Percentiles rank a stretch among this genome's conserved stretches.
phyloP scores from a whole-genome alignment of 2,329 filamentous ascomycete species.

The Aspergillus texensis region DNA sequence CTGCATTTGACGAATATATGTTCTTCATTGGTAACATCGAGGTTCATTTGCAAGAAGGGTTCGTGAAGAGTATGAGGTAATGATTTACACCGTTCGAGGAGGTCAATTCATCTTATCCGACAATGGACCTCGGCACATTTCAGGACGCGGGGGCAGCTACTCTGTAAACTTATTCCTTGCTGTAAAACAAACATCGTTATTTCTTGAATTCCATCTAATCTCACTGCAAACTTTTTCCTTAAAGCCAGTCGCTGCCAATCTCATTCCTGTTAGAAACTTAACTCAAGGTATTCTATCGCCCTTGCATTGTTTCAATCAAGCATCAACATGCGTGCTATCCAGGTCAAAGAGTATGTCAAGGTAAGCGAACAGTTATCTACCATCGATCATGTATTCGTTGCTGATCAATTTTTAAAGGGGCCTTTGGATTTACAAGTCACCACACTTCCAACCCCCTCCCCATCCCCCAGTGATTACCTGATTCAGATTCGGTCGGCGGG shows the following conservation, averaged over 20 bases:
- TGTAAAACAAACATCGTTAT: not conserved
- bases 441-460: slow-evolving; percentile 72
- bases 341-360: slow-evolving; percentile 74
- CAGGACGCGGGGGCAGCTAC: slow-evolving; percentile 12
- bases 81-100: too few species aligned
- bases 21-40: not conserved
- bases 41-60: too few species aligned
- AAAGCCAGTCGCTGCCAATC: not conserved
- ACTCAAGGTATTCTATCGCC: not conserved
- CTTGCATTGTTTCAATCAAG: not conserved
- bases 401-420: slow-evolving; percentile 52
- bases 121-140: slow-evolving; percentile 19
- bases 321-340: slow-evolving; percentile 72
- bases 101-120: slow-evolving; percentile 15
- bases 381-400: not conserved
- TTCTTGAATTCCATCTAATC: not conserved
- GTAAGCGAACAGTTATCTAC: slow-evolving; percentile 44
- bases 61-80: too few species aligned
- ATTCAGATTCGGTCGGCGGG: slow-evolving; percentile 84
- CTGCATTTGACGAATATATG: not conserved
- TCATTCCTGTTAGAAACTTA: not conserved
- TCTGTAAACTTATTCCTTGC: not conserved
- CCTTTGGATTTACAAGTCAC: slow-evolving; percentile 78
- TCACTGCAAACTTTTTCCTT: not conserved
- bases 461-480: slow-evolving; percentile 75